Evolutionary conservation across 2,329 filamentous ascomycete genomes (phyloP).

Genomic region (Lecanicillium sp.): DNA sequence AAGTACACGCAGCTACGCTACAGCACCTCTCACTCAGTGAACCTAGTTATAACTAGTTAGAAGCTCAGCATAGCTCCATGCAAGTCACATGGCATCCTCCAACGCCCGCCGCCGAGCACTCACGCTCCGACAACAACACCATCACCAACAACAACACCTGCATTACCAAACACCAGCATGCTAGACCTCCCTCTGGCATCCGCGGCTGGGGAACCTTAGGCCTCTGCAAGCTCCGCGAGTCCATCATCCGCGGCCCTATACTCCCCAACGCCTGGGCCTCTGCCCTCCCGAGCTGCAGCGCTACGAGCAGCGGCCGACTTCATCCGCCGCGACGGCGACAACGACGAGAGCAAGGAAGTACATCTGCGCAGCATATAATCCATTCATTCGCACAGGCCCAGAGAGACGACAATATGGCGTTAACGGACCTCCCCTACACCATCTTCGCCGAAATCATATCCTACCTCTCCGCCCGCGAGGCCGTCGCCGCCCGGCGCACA

Average conservation of each 20-base stretch:
- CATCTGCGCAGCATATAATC: too few relatives aligned
- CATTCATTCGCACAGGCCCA: too few relatives aligned
- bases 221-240: background rate
- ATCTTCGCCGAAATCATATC: constrained; percentile 50
- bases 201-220: background rate
- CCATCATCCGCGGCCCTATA: background rate
- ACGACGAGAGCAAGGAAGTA: too few relatives aligned
- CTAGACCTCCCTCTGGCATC: too few relatives aligned
- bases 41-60: too few relatives aligned
- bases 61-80: background rate
- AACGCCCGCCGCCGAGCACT: background rate
- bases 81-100: constrained; percentile 6
- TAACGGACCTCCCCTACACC: constrained; percentile 48
- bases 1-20: too few relatives aligned
- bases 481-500: constrained; percentile 46
- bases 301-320: background rate
- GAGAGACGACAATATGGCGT: too few relatives aligned
- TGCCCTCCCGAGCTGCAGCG: too few relatives aligned
- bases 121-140: background rate
- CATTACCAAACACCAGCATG: too few relatives aligned
- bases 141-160: background rate
- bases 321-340: background rate
- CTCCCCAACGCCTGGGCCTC: background rate
- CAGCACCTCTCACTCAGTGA: too few relatives aligned
- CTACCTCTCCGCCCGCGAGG: constrained; percentile 43